phyloP scores from a whole-genome alignment of 2,329 filamentous ascomycete genomes.

The Davidsoniella virescens region DNA sequence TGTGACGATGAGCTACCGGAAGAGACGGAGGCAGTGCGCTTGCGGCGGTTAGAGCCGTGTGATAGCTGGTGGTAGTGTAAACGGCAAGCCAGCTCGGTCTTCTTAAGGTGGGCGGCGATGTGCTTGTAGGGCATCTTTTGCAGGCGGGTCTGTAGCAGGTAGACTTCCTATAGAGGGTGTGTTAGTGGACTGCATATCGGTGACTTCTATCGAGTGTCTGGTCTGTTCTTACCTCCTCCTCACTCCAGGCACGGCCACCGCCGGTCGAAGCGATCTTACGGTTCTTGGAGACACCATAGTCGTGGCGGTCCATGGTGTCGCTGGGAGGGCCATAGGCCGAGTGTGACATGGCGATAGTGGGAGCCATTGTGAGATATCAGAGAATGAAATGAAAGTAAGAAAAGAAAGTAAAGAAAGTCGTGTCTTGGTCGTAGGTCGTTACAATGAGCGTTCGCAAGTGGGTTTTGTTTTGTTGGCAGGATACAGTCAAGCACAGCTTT shows the following conservation, averaged over 20 bases:
- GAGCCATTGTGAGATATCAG: constrained; percentile 27
- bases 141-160: constrained; percentile 66
- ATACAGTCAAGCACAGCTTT: neutral
- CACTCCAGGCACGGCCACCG: constrained; percentile 68
- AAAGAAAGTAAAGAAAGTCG: neutral
- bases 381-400: neutral
- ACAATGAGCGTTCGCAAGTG: too few relatives aligned
- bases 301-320: constrained; percentile 40
- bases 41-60: constrained; percentile 65
- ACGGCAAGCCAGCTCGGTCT: constrained; percentile 75
- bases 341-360: constrained; percentile 26
- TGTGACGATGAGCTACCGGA: constrained; percentile 42
- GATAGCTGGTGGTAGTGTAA: constrained; percentile 78
- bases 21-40: constrained; percentile 55
- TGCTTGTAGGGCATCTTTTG: constrained; percentile 89
- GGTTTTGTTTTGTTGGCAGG: constrained; percentile 12
- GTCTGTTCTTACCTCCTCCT: constrained; percentile 52
- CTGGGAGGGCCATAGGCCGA: neutral
- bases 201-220: neutral
- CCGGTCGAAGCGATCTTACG: constrained; percentile 54
- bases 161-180: constrained; percentile 51
- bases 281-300: constrained; percentile 45
- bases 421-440: neutral
- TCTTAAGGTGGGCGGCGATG: constrained; percentile 70
- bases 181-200: neutral